Evolutionary conservation across 1,139 yeast genomes (phyloP).

Genomic region (Citeromyces hawaiiensis): DNA sequence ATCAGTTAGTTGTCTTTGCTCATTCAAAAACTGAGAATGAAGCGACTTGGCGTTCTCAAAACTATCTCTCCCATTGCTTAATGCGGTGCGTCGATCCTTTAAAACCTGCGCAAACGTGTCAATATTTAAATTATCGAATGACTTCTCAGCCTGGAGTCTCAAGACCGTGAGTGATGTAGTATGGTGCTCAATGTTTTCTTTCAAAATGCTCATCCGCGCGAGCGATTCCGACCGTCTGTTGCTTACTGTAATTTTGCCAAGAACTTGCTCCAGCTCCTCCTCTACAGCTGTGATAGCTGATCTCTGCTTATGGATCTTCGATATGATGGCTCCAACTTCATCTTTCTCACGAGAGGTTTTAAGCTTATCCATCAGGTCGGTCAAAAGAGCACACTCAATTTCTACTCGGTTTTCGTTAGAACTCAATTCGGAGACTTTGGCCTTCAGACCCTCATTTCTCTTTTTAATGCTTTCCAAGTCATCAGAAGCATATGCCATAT

Average conservation of each 20-base stretch:
- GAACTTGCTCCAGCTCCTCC: slow-evolving; percentile 37
- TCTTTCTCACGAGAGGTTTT: slow-evolving; percentile 16
- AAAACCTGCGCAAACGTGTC: background rate
- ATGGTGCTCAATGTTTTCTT: slow-evolving; percentile 18
- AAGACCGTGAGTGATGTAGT: background rate
- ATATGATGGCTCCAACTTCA: slow-evolving; percentile 19
- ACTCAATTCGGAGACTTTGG: slow-evolving; percentile 21
- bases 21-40: background rate
- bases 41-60: slow-evolving; percentile 2
- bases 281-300: slow-evolving; percentile 29
- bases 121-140: background rate
- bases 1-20: background rate
- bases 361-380: slow-evolving; percentile 19
- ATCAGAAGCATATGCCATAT: slow-evolving; percentile 20
- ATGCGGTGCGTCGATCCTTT: background rate
- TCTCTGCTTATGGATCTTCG: slow-evolving; percentile 26
- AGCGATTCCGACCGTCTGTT: slow-evolving; percentile 47
- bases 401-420: slow-evolving; percentile 25
- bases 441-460: slow-evolving; percentile 22
- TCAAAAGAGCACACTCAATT: slow-evolving; percentile 21
- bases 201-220: slow-evolving; percentile 33
- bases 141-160: background rate
- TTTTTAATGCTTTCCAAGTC: slow-evolving; percentile 19
- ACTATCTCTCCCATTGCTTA: background rate
- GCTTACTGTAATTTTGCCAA: slow-evolving; percentile 32